These are phyloP conservation scores for Serendipita vermifera DNA, from an alignment of 768 basidiomycete species.

Conservation along the genomic window DNA sequence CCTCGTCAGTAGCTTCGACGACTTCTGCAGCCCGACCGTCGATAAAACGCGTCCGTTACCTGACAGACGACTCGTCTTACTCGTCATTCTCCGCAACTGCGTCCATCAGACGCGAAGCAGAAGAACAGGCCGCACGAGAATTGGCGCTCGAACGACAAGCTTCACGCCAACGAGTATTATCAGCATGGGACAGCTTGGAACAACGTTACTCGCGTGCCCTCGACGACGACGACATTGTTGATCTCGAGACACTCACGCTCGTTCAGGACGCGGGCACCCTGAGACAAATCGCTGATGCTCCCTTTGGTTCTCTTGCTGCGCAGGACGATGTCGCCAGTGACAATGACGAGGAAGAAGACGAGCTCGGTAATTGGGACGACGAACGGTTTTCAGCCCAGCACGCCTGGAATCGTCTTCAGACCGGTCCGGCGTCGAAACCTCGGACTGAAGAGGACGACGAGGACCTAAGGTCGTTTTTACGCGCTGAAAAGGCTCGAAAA, in stretches of 20 bases:
- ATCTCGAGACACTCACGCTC: conserved; percentile 6
- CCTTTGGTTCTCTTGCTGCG: conserved; percentile 4
- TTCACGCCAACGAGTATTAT: background rate
- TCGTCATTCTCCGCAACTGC: background rate
- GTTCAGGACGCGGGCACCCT: conserved; percentile 3
- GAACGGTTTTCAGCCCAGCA: background rate
- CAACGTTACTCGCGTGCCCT: background rate
- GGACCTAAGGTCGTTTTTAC: background rate
- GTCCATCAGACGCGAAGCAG: background rate
- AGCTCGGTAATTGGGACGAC: background rate
- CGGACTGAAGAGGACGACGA: conserved; percentile 5
- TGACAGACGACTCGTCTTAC: background rate
- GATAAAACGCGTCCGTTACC: conserved; percentile 1
- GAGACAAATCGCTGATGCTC: background rate
- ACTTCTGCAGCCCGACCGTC: background rate
- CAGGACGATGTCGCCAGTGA: background rate
- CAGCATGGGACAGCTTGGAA: background rate
- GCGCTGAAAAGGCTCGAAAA: background rate
- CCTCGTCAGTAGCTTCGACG: background rate
- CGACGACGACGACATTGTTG: conserved; percentile 6
- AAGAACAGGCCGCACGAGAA: background rate
- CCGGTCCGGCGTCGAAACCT: background rate
- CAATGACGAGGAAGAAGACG: background rate
- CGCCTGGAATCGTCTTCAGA: background rate
- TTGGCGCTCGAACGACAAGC: background rate